A percentile compares a stretch with the other conserved stretches of the same genome.
phyloP scores from a whole-genome alignment of 371 early-diverging fungal genomes.

The Mortierella sp. region DNA sequence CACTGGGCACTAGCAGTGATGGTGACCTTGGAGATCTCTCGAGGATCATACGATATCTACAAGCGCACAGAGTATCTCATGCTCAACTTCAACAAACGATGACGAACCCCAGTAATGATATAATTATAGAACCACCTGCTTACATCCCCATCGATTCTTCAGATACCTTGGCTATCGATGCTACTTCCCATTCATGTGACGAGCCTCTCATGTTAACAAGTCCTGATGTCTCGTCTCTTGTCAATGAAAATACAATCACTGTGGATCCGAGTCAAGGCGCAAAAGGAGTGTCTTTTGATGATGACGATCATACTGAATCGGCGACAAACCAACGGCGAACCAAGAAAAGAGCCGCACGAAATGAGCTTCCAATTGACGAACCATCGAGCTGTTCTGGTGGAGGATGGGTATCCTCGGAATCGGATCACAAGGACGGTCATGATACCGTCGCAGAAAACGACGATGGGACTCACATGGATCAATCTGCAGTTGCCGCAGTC shows the following conservation, averaged over 20 bases:
- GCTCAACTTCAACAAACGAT: not conserved
- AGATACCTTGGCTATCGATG: not conserved
- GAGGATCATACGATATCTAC: slow-evolving; percentile 20
- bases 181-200: not conserved
- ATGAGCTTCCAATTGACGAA: slow-evolving; percentile 40
- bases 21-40: slow-evolving; percentile 22
- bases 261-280: slow-evolving; percentile 5
- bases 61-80: slow-evolving; percentile 9
- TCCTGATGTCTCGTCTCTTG: slow-evolving; percentile 1
- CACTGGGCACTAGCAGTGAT: not conserved
- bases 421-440: slow-evolving; percentile 28
- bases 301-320: slow-evolving; percentile 1
- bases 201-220: not conserved
- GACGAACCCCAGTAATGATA: not conserved
- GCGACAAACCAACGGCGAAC: slow-evolving; percentile 4
- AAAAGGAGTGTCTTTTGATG: not conserved
- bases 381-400: slow-evolving; percentile 40
- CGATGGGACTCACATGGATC: not conserved
- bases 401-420: slow-evolving; percentile 40
- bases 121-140: not conserved
- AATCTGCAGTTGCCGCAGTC: not conserved
- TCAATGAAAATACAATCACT: not conserved
- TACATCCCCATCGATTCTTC: not conserved
- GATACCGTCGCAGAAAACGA: not conserved
- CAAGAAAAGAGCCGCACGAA: slow-evolving; percentile 16